Percentiles rank a stretch among this genome's conserved stretches.
phyloP scores from a whole-genome alignment of 192 early-diverging fungal species.

The Mortierella antarctica region DNA sequence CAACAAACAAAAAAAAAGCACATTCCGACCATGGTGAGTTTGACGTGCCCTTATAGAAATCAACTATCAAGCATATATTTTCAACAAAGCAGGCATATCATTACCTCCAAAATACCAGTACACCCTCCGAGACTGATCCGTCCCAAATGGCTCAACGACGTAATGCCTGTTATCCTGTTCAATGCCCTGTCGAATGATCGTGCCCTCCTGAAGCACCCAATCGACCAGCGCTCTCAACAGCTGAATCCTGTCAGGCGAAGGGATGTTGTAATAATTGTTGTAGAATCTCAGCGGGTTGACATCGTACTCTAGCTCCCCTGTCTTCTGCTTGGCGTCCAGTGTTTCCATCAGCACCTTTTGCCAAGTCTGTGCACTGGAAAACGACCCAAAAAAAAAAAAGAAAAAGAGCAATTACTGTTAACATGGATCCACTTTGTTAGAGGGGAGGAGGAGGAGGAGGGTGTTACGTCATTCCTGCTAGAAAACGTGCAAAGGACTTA shows the following conservation, averaged over 20 bases:
- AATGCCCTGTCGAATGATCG: slow-evolving; percentile 21
- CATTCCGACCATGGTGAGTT: background rate
- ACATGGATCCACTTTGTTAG: background rate
- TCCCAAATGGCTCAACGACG: slow-evolving; percentile 25
- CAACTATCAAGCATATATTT: background rate
- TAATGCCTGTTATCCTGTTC: slow-evolving; percentile 26
- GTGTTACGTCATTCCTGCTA: background rate
- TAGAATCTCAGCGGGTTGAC: slow-evolving; percentile 33
- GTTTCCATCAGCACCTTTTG: slow-evolving; percentile 42
- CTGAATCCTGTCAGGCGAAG: slow-evolving; percentile 25
- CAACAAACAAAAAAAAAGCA: background rate
- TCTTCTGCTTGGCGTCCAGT: slow-evolving; percentile 29
- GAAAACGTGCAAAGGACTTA: background rate
- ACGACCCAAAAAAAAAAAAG: background rate
- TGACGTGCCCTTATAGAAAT: background rate
- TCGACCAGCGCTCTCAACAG: slow-evolving; percentile 35
- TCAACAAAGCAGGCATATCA: no score
- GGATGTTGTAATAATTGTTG: slow-evolving; percentile 26
- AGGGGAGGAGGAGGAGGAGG: background rate
- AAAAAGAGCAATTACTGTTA: background rate
- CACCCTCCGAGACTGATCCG: slow-evolving; percentile 23
- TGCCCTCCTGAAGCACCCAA: slow-evolving; percentile 47
- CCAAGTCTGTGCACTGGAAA: slow-evolving; percentile 28
- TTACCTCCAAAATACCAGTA: slow-evolving; percentile 55
- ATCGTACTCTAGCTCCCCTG: slow-evolving; percentile 33